These are phyloP conservation scores for Hygrocybe coccinea DNA, from an alignment of 768 basidiomycete genomes.

Conservation along the genomic window DNA sequence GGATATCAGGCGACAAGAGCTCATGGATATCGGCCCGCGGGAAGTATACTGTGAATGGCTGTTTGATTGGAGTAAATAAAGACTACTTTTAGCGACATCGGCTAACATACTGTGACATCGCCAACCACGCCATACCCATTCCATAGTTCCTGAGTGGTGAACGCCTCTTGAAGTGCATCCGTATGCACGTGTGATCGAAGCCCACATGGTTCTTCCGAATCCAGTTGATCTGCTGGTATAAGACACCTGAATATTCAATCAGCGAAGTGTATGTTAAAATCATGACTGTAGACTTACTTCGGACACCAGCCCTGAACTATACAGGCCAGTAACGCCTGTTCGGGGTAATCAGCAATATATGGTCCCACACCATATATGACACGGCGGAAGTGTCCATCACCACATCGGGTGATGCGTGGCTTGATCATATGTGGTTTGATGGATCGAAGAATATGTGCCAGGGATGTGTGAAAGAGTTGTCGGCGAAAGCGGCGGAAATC, in stretches of 20 bases:
- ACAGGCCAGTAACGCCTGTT: constrained; percentile 21
- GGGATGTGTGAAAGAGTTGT: constrained; percentile 22
- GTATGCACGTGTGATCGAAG: not conserved
- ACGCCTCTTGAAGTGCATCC: not conserved
- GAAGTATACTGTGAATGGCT: constrained; percentile 2
- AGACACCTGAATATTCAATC: constrained; percentile 8
- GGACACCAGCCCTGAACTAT: constrained; percentile 27
- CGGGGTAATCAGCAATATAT: constrained; percentile 28
- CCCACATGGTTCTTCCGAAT: not conserved
- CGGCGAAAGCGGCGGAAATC: constrained; percentile 19
- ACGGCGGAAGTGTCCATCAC: constrained; percentile 24
- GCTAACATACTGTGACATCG: not conserved
- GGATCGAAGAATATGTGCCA: constrained; percentile 14
- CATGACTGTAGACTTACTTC: constrained; percentile 16
- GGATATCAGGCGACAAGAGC: constrained; percentile 30
- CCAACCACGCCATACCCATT: not conserved
- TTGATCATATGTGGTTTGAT: constrained; percentile 22
- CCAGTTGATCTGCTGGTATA: constrained; percentile 13
- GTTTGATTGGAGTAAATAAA: not conserved
- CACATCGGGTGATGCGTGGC: constrained; percentile 21
- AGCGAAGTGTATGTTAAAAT: not conserved
- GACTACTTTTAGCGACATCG: not conserved
- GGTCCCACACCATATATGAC: constrained; percentile 25
- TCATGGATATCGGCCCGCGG: constrained; percentile 32
- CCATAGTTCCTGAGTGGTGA: not conserved